Evolutionary conservation across 768 basidiomycete genomes (phyloP), one percentile per base, ranked within the genome.

Genomic region (Pisolithus albus): DNA sequence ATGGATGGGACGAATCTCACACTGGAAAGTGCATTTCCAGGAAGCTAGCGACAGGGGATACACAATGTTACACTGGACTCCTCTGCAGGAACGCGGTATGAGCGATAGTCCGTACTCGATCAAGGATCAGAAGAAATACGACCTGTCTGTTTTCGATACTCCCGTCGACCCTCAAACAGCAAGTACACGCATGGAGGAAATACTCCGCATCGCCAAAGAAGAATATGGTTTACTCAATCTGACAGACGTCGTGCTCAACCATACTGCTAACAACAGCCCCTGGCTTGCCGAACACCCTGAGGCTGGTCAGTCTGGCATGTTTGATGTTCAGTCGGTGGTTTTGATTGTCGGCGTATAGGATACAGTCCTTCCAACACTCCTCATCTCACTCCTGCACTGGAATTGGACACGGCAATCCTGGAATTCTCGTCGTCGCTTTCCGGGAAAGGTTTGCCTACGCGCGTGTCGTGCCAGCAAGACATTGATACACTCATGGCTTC

Each of bases 21-120:
- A 83, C 28, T 98, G 96, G 96, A 75, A 71, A 41, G 75, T 76
- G 3, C 82, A 90, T 64, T 89, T 96, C 57, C 75, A 79, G 46
- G 92, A 94, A 69, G 88, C 92, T 10, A 81, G 83, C 48, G 78
- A 89, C 49, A 76, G 95, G 45, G 95, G 96, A 1, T 99, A 99
- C 74, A 99, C 94, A 47, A 96, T 98, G 92, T 72, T 99, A 40
- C 96, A 99, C 64, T 99, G 88, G 75, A 89, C 95, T 0, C 96
- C 96, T 0, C 73, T 99, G 6, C 95, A 99, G 69, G 86, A 89
- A 64, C 76, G 94, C 32, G 96, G 96, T 19, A 79, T 82, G 56
- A 91, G 88, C 56, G 80, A 88, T 55, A 93, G 90, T 59, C 96
- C 96, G 0, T 99, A 97, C 68, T 94, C 91, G 16, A 92, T 98